Base-by-base conservation (phyloP, 768 basidiomycete species). In the Leccinum imitatum region DNA sequence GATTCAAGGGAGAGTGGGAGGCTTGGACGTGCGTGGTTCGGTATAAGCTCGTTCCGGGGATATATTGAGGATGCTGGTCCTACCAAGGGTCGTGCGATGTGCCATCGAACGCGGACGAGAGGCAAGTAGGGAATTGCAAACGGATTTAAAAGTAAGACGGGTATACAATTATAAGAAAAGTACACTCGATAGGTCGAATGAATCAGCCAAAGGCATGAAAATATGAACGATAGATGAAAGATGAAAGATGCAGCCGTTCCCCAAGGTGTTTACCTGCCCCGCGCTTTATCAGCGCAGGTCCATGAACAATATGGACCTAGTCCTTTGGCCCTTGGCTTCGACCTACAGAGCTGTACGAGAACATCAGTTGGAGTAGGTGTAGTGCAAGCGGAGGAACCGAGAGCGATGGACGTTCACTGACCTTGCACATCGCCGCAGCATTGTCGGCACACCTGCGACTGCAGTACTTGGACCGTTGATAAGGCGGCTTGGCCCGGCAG, bases 401-500 rank as follows among this genome's bases (percentile, higher is more conserved):
- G 17, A 23, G 1, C 1, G 9, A 50, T 19, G 44, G 6, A 17
- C 4, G 27, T 14, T 5, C 1, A 35, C 63, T 25, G 21, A 66
- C 71, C 27, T 74, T 71, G 58, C 73, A 74, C 52, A 56, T 62
- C 39, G 47, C 54, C 13, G 64, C 66, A 19, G 84, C 84, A 41
- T 73, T 64, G 8, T 78, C 72, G 17, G 83, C 85, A 67, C 86
- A 87, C 51, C 77, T 80, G 73, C 83, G 85, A 61, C 86, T 82
- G 64, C 87, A 87, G 62, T 79, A 87, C 25, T 81, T 79, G 63
- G 82, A 82, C 56, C 78, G 79, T 61, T 77, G 80, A 62, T 78
- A 79, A 63, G 84, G 82, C 0, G 84, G 84, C 62, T 82, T 85
- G 67, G 79, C 78, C 63, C 80, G 80, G 66, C 87, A 88, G 57